A percentile compares a stretch with the other conserved stretches of the same genome.
phyloP scores from a whole-genome alignment of 139 green algal genomes.

The Spirogloea muscicola region DNA sequence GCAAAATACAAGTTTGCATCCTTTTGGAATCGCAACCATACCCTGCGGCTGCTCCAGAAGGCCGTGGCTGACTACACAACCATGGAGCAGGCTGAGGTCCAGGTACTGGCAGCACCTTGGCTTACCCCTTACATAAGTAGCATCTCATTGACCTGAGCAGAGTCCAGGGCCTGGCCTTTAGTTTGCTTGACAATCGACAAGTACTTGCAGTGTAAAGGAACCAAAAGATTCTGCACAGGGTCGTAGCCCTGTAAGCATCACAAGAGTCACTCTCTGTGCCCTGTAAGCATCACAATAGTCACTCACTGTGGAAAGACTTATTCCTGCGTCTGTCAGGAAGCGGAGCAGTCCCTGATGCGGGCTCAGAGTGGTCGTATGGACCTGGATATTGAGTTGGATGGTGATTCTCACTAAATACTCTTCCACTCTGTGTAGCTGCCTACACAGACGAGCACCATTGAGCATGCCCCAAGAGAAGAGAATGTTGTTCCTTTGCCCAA shows the following conservation, averaged over 20 bases:
- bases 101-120: neutral
- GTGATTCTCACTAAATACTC: too few species aligned
- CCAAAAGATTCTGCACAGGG: neutral
- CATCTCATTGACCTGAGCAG: neutral
- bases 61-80: neutral
- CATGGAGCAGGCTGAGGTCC: neutral
- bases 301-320: too few species aligned
- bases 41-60: neutral
- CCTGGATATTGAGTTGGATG: too few species aligned
- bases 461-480: too few species aligned
- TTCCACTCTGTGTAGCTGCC: too few species aligned
- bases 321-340: too few species aligned
- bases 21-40: conserved; percentile 27
- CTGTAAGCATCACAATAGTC: too few species aligned
- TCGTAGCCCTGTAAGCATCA: neutral
- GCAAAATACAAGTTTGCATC: conserved; percentile 42
- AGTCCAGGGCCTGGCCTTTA: neutral
- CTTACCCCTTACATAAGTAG: neutral
- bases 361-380: too few species aligned
- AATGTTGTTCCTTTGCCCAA: too few species aligned
- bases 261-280: neutral
- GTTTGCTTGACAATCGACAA: neutral
- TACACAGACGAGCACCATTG: too few species aligned
- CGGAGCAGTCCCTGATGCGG: too few species aligned
- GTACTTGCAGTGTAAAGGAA: neutral